Base-by-base conservation (phyloP, 768 basidiomycete species). In the Suillus plorans region DNA sequence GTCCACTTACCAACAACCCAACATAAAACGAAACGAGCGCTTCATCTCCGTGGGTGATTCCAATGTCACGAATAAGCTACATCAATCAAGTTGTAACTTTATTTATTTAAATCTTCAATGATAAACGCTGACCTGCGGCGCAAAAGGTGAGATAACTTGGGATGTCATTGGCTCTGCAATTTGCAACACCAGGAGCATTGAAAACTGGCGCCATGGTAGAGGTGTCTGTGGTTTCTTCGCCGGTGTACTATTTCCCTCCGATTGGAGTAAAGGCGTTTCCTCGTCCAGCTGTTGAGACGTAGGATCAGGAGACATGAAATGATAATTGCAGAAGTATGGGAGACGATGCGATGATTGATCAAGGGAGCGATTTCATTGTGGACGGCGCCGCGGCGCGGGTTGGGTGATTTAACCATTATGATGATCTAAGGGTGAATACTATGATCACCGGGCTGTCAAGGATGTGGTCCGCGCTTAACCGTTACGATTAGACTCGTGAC, bases 71-170 rank as follows among this genome's bases (percentile, higher is more conserved):
- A 59, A 75, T 74, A 52, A 76, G 13, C 74, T 74, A 44, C 36
- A 31, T 3, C 31, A 22, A n/a, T 10, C 36, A 22, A 28, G 5
- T 65, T 10, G 10, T 44, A 16, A 28, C 53, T n/a, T 31, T n/a
- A 31, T 34, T 7, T 14, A 5, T 47, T 7, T 31, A 39, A 45
- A n/a, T 4, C 55, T 36, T 14, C 39, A 20, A 5, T 7, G 8
- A 63, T 9, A 18, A 70, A 52, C 4, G 58, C 82, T 37, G 66
- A 88, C 89, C 79, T 76, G 74, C 6, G 89, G 89, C 49, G 87
- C 83, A 71, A 91, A 92, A 0, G 91, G 91, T 56, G 85, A 86
- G 64, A 92, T 91, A 62, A 92, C 88, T 66, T 89, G 84, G 10
- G 84, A 84, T 5, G 90, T 89, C 64, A 93, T 72, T 5, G 91